phyloP scores from a whole-genome alignment of 345 rosid species.

The Populus tremula region DNA sequence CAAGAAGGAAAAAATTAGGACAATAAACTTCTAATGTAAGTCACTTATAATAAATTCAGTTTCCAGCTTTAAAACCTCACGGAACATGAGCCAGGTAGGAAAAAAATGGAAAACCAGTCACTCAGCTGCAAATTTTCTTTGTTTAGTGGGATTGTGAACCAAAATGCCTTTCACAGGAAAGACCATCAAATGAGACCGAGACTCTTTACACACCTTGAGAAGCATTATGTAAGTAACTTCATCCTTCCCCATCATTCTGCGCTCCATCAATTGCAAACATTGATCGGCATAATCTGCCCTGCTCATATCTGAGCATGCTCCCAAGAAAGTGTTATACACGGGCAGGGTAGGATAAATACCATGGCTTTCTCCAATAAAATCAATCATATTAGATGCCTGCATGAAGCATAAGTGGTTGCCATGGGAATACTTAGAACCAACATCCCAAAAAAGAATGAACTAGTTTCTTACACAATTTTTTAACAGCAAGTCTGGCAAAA shows the following conservation, averaged over 20 bases:
- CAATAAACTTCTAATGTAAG: constrained; percentile 18
- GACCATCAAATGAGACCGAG: constrained; percentile 2
- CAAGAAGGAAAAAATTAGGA: constrained; percentile 4
- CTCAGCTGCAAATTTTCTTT: neutral
- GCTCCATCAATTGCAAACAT: constrained; percentile 87
- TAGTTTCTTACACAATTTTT: constrained; percentile 12
- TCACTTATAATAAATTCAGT: neutral
- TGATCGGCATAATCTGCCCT: constrained; percentile 41
- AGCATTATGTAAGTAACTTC: constrained; percentile 66
- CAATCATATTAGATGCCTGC: constrained; percentile 66
- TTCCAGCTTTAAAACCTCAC: neutral
- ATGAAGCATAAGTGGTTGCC: constrained; percentile 16
- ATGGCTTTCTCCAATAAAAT: constrained; percentile 47
- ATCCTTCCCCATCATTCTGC: constrained; percentile 57
- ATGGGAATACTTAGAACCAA: neutral
- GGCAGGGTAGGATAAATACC: constrained; percentile 43
- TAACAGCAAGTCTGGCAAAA: neutral
- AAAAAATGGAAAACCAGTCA: neutral
- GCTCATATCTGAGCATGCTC: constrained; percentile 45
- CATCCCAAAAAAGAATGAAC: constrained; percentile 6
- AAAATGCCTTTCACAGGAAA: constrained; percentile 3
- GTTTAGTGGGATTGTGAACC: neutral
- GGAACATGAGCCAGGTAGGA: neutral
- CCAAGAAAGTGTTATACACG: constrained; percentile 58
- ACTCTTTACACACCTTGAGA: constrained; percentile 58